A percentile compares a stretch with the other conserved stretches of the same genome.
Conservation (phyloP, 129 eudicot genomes). For the Saposhnikovia divaricata region DNA sequence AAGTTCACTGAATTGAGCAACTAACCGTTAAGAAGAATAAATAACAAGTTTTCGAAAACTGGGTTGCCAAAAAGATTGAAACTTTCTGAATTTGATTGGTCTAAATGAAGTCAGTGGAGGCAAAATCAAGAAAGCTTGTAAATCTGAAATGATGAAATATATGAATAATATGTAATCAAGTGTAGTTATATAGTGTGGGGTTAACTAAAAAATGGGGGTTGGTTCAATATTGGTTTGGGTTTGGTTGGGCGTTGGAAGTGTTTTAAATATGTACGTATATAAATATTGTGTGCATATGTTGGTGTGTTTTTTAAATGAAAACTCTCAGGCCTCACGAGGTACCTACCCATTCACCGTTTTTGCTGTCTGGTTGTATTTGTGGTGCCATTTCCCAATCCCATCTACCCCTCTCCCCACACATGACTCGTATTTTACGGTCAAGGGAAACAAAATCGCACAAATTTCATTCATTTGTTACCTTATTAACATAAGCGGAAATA, state of each 20-base stretch:
- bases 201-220: background rate
- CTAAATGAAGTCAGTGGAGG: background rate
- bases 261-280: background rate
- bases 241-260: constrained; percentile 3
- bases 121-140: background rate
- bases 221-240: constrained; percentile 1
- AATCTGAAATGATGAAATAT: background rate
- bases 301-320: background rate
- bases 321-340: background rate
- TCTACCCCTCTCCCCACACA: background rate
- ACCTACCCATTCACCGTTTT: background rate
- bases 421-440: background rate
- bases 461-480: too few relatives aligned
- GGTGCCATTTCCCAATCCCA: background rate
- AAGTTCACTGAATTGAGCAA: background rate
- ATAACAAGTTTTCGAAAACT: background rate
- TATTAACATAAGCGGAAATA: too few relatives aligned
- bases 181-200: background rate
- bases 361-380: background rate
- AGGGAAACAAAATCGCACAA: too few relatives aligned
- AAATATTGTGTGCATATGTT: background rate
- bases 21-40: constrained; percentile 1
- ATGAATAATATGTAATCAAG: background rate
- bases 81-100: background rate
- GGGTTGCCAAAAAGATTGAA: background rate